phyloP scores from a whole-genome alignment of 768 basidiomycete species.

The Leccinellum luteum region DNA sequence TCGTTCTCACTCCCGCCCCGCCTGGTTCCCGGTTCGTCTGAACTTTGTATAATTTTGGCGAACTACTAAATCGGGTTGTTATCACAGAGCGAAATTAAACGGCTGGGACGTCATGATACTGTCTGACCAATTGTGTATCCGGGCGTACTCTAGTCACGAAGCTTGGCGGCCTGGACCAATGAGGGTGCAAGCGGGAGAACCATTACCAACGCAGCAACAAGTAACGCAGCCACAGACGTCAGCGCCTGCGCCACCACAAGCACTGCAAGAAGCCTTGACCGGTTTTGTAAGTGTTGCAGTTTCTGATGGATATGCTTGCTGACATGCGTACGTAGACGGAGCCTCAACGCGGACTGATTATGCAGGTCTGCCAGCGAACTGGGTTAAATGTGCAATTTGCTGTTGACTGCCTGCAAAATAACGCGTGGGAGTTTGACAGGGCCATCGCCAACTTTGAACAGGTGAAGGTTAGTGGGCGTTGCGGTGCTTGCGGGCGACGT shows the following conservation, averaged over 20 bases:
- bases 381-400: conserved; percentile 77
- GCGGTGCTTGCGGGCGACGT: conserved; percentile 2
- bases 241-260: conserved; percentile 35
- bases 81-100: conserved; percentile 64
- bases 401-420: conserved; percentile 80
- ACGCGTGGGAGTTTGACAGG: conserved; percentile 78
- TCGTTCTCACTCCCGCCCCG: conserved; percentile 78
- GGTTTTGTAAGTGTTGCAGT: conserved; percentile 49
- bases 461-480: conserved; percentile 63
- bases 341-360: conserved; percentile 64
- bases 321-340: conserved; percentile 49
- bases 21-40: conserved; percentile 77
- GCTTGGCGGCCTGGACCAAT: conserved; percentile 78
- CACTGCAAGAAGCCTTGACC: conserved; percentile 50
- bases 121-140: conserved; percentile 83
- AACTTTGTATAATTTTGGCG: not conserved
- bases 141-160: conserved; percentile 78
- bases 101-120: conserved; percentile 92
- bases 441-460: conserved; percentile 86
- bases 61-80: conserved; percentile 7
- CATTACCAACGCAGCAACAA: conserved; percentile 20
- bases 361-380: conserved; percentile 71
- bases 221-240: conserved; percentile 24
- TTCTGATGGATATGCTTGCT: conserved; percentile 1
- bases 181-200: conserved; percentile 57